A percentile compares a stretch with the other conserved stretches of the same genome.
Conservation (phyloP, 441 rosid species). For the Populus hybrid region DNA sequence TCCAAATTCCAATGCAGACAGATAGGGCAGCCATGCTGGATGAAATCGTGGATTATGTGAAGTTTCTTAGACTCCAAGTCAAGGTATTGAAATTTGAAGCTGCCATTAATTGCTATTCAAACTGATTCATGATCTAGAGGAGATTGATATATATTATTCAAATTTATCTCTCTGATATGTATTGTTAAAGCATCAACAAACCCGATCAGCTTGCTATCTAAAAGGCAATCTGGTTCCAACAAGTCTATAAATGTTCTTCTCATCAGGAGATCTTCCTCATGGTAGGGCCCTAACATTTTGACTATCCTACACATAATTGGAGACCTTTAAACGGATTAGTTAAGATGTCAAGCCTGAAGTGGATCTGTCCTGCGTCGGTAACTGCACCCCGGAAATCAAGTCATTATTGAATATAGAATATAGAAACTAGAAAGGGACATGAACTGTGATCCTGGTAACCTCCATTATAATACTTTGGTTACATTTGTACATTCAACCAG, state of each 20-base stretch:
- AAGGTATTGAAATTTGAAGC: conserved; percentile 48
- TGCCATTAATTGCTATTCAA: background rate
- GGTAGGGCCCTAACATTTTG: conserved; percentile 30
- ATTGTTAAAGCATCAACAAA: background rate
- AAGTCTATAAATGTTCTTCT: background rate
- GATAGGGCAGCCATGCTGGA: conserved; percentile 98
- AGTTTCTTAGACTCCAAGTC: conserved; percentile 98
- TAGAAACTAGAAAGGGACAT: conserved; percentile 5
- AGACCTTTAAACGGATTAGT: conserved; percentile 23
- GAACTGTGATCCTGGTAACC: conserved; percentile 3
- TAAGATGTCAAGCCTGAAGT: conserved; percentile 21
- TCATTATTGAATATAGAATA: conserved; percentile 1
- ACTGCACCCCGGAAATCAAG: conserved; percentile 8
- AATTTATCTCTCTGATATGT: background rate
- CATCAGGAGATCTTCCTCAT: conserved; percentile 15
- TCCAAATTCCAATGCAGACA: conserved; percentile 44
- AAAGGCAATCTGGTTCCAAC: conserved; percentile 18
- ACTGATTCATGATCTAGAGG: background rate
- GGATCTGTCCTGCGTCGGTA: conserved; percentile 18
- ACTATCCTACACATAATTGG: conserved; percentile 22
- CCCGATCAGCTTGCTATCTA: background rate
- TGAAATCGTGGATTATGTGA: conserved; percentile 96
- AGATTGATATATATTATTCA: background rate
- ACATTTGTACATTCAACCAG: conserved; percentile 33
- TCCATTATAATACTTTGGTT: conserved; percentile 1